Evolutionary conservation across 1,284 basidiomycete species (phyloP).

Genomic region (Rhodotorula mucilaginosa): DNA sequence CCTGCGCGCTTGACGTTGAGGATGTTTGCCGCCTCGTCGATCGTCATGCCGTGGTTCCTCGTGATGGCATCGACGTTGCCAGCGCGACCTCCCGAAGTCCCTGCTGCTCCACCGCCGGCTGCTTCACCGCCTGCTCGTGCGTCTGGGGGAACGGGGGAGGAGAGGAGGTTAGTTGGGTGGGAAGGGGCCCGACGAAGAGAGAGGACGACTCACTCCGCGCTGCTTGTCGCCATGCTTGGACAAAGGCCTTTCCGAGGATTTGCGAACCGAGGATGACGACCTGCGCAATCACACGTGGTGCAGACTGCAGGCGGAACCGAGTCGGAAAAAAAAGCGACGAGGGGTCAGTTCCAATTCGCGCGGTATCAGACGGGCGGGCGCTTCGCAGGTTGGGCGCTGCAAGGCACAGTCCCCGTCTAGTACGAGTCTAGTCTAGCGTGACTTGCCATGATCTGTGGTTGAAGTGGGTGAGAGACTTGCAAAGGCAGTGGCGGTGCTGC

Average conservation of each 20-base stretch:
- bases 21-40: slow-evolving; percentile 93
- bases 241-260: slow-evolving; percentile 87
- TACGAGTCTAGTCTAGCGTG: too few species aligned
- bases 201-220: slow-evolving; percentile 70
- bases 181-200: neutral
- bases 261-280: slow-evolving; percentile 74
- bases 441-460: neutral
- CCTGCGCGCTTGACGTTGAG: slow-evolving; percentile 71
- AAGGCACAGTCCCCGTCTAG: too few species aligned
- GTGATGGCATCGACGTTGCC: slow-evolving; percentile 70
- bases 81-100: slow-evolving; percentile 49
- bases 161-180: neutral
- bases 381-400: too few species aligned
- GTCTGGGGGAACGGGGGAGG: slow-evolving; percentile 7
- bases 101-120: slow-evolving; percentile 41
- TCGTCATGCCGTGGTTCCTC: slow-evolving; percentile 82
- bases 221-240: slow-evolving; percentile 87
- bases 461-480: too few species aligned
- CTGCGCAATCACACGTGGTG: slow-evolving; percentile 67
- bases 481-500: neutral
- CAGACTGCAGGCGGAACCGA: slow-evolving; percentile 25
- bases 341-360: neutral
- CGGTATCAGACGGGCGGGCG: neutral
- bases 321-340: too few species aligned
- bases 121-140: slow-evolving; percentile 52